Evolutionary conservation across 306 rosid genomes (phyloP), one percentile per base, ranked within the genome.

Genomic region (Cicer arietinum): DNA sequence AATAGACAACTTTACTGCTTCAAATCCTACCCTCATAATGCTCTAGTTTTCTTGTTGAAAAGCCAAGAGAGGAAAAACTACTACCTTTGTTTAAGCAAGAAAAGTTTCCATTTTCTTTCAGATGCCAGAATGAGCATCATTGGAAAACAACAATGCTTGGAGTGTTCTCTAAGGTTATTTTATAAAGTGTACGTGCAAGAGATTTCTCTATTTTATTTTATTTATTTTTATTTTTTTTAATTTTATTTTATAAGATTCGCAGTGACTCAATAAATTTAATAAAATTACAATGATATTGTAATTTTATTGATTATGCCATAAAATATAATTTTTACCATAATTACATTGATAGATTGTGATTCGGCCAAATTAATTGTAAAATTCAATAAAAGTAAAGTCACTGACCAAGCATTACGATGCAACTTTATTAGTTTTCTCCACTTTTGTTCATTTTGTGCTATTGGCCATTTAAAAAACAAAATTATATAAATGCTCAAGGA

Each of bases 371-470:
- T 3, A 3, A 30, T 0, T 0, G 5, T 3, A 3, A 30, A 30
- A 30, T 30, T 30, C 37, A 30, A 30, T 30, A 14, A 58, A 58
- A 58, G 22, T 14, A 57, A 77, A 59, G 30, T 16, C n/a, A 79
- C 11, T 65, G 52, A 44, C 20, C 73, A 78, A 82, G 35, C 46
- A 78, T 37, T 75, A 30, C 41, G 50, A 40, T 66, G 79, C 68
- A 75, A 76, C 74, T 65, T 79, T 71, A 42, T 79, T 71, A 42
- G 13, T 66, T 53, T 66, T 7, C 52, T 44, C 70, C 67, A 67
- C 66, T 76, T 51, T 14, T 47, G 7, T 14, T 39, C 78, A 45
- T 41, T 30, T 16, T 8, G 53, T 66, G 62, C 7, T 51, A 16
- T 77, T 30, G 39, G 11, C 20, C 71, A 56, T 16, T 30, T 3